Evolutionary conservation across 1,284 basidiomycete genomes (phyloP).

Genomic region (Rhodotorula sp.): DNA sequence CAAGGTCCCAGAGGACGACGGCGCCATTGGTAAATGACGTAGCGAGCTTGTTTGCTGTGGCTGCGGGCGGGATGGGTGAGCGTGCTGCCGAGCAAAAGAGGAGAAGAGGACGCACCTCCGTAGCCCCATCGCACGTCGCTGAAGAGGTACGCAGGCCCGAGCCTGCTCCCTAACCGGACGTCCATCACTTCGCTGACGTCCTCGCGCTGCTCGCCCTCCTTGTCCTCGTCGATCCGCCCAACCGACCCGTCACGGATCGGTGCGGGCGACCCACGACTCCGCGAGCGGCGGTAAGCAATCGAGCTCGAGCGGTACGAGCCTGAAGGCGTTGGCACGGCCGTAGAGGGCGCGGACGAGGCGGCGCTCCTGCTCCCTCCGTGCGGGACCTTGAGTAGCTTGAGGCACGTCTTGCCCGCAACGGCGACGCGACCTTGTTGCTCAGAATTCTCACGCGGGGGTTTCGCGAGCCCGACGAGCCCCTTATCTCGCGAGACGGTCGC

Average conservation of each 20-base stretch:
- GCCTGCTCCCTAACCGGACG: conserved; percentile 21
- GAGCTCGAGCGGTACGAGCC: conserved; percentile 13
- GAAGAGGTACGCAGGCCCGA: conserved; percentile 35
- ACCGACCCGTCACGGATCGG: conserved; percentile 4
- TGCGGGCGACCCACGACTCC: conserved; percentile 30
- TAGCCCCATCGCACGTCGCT: conserved; percentile 42
- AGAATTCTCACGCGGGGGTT: conserved; percentile 17
- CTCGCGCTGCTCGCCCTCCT: conserved; percentile 8
- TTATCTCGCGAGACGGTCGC: conserved; percentile 19
- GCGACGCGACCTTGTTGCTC: conserved; percentile 29
- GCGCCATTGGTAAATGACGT: conserved; percentile 41
- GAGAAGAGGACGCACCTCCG: conserved; percentile 9
- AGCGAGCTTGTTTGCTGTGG: conserved; percentile 36
- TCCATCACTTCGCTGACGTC: conserved; percentile 32
- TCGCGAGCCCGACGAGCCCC: conserved; percentile 37
- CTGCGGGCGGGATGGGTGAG: neutral
- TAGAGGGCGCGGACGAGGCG: neutral
- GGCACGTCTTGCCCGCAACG: conserved; percentile 34
- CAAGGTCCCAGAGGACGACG: conserved; percentile 40
- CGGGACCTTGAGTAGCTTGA: conserved; percentile 37
- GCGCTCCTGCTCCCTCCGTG: conserved; percentile 1
- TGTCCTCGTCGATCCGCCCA: neutral
- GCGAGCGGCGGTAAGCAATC: conserved; percentile 29
- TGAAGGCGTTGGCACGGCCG: neutral
- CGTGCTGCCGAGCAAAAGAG: too few relatives aligned